Conservation (phyloP, 2,329 filamentous ascomycete genomes). For the Metarhizium anisopliae region DNA sequence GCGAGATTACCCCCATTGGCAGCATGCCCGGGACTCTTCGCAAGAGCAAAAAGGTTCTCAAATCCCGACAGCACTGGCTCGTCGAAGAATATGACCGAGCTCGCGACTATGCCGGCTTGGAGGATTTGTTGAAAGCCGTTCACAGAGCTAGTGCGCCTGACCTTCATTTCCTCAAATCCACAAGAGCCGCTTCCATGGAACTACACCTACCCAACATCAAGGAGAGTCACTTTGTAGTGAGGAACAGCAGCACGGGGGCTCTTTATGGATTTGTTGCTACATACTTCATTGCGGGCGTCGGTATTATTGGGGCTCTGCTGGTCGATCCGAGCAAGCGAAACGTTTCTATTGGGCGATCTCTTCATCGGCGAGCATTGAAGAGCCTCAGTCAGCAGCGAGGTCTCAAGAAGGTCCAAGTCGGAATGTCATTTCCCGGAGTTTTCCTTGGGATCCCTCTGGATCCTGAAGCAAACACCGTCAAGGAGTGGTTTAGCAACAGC, state of each 20-base stretch:
- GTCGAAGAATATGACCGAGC: slow-evolving; percentile 81
- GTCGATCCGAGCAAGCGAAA: slow-evolving; percentile 82
- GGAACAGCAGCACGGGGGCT: slow-evolving; percentile 85
- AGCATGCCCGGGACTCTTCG: slow-evolving; percentile 66
- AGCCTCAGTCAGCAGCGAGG: slow-evolving; percentile 60
- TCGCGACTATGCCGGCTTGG: slow-evolving; percentile 63
- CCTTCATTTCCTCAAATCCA: slow-evolving; percentile 60
- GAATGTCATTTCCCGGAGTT: slow-evolving; percentile 71
- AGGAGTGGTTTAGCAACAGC: slow-evolving; percentile 80
- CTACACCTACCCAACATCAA: slow-evolving; percentile 61
- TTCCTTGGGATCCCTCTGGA: slow-evolving; percentile 72
- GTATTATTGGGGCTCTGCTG: slow-evolving; percentile 76
- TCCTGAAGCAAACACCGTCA: slow-evolving; percentile 34
- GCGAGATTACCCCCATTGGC: slow-evolving; percentile 54
- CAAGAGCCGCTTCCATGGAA: slow-evolving; percentile 67
- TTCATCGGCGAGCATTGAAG: slow-evolving; percentile 78
- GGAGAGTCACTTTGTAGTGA: slow-evolving; percentile 83
- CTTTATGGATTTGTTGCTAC: slow-evolving; percentile 90
- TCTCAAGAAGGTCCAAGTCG: slow-evolving; percentile 73
- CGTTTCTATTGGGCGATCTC: slow-evolving; percentile 80
- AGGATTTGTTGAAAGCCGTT: slow-evolving; percentile 64
- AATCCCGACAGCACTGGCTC: slow-evolving; percentile 90
- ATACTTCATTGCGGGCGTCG: slow-evolving; percentile 65
- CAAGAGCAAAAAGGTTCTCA: slow-evolving; percentile 78
- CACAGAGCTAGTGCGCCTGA: slow-evolving; percentile 58